phyloP scores from a whole-genome alignment of 148 eudicot species.

The Spergularia marina region DNA sequence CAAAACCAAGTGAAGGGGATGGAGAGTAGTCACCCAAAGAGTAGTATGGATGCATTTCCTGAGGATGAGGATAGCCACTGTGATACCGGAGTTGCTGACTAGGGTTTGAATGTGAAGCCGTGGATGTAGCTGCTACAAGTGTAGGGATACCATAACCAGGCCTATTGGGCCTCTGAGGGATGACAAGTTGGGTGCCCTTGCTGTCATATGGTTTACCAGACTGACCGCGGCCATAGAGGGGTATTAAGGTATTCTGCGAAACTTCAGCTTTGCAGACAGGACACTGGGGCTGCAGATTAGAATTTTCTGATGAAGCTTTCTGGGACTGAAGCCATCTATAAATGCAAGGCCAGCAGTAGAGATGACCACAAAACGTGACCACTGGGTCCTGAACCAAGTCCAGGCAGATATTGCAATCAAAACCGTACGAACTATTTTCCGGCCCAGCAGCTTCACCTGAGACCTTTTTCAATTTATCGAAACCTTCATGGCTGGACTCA shows the following conservation, averaged over 20 bases:
- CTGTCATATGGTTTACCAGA: slow-evolving; percentile 31
- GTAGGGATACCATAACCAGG: slow-evolving; percentile 34
- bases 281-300: slow-evolving; percentile 51
- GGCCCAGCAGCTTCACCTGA: slow-evolving; percentile 24
- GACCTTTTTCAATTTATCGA: slow-evolving; percentile 34
- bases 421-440: slow-evolving; percentile 45
- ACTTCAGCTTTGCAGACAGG: slow-evolving; percentile 82
- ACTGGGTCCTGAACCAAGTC: slow-evolving; percentile 78
- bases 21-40: slow-evolving; percentile 24
- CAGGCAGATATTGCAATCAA: slow-evolving; percentile 87
- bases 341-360: slow-evolving; percentile 96
- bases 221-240: slow-evolving; percentile 68
- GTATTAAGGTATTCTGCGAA: slow-evolving; percentile 51
- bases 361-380: slow-evolving; percentile 86
- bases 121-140: slow-evolving; percentile 20
- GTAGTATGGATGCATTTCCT: slow-evolving; percentile 12
- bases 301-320: slow-evolving; percentile 29
- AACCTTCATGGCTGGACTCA: slow-evolving; percentile 19
- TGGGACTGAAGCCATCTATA: slow-evolving; percentile 70
- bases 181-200: slow-evolving; percentile 22
- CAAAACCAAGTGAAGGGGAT: slow-evolving; percentile 28
- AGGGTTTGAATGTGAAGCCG: slow-evolving; percentile 28
- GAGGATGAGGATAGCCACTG: slow-evolving; percentile 23
- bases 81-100: slow-evolving; percentile 30
- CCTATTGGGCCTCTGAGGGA: slow-evolving; percentile 60